Base-by-base conservation (phyloP, 1,139 yeast species). In the Geotrichum fermentans region DNA sequence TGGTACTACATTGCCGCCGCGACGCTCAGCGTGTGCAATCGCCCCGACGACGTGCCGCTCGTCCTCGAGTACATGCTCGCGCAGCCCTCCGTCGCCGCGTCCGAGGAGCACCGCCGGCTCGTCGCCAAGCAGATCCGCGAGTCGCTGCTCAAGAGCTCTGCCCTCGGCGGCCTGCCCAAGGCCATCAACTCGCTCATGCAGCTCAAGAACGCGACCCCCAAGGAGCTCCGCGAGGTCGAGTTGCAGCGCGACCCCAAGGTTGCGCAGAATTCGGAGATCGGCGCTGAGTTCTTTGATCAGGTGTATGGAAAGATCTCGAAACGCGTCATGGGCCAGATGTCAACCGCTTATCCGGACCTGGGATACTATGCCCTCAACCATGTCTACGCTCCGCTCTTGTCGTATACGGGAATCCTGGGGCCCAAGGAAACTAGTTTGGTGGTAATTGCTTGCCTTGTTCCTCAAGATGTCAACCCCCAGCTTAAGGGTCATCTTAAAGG, bases 401-500 rank as follows among this genome's bases (percentile, higher is more conserved):
- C 95, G 29, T 84, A 67, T 62, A 77, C 82, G 11, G 82, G 74
- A 3, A 73, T 87, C 1, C 69, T 89, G 35, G 65, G 74, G 10
- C 82, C 85, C 1, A 74, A 72, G 54, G 96, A 88, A 55, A 83
- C 96, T 0, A 81, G 92, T 35, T 65, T 87, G 58, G 83, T 88
- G 41, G 80, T 89, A 4, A 79, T 89, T 28, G 83, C 95, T 1
- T 76, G 90, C 54, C 73, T 90, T 59, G 82, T 89, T 13, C 97
- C 97, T 0, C 96, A 87, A 63, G 95, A 89, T 64, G 96, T 89
- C n/a, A 87, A 85, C 58, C 96, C 96, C 0, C 96, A 89, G 61
- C 73, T 89, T 56, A 87, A 87, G 67, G 97, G 97, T 0, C 97
- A 89, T 63, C 73, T 89, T 54, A 79, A 75, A 61, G 97, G 97